Conservation (phyloP, 257 asterid genomes). For the Ilex aquifolium region DNA sequence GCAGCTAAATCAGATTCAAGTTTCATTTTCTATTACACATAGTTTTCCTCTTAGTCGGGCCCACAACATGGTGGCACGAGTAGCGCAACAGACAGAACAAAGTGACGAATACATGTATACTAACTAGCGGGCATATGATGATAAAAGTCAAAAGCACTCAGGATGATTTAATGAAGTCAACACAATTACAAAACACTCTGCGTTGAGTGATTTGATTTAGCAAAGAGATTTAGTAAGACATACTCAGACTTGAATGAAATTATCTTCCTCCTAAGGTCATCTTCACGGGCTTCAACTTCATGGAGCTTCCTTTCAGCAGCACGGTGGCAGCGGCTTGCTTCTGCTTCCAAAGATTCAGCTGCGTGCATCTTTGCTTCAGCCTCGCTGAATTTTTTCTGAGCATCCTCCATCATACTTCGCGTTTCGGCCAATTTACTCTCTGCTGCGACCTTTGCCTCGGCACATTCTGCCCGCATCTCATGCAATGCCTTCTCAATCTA, state of each 20-base stretch:
- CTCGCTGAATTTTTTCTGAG: conserved; percentile 55
- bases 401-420: conserved; percentile 58
- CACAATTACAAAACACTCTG: too few relatives aligned
- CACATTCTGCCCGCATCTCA: conserved; percentile 92
- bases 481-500: conserved; percentile 94
- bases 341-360: conserved; percentile 83
- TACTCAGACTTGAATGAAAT: conserved; percentile 73
- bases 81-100: too few relatives aligned
- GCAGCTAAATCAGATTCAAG: too few relatives aligned
- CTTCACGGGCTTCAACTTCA: conserved; percentile 94
- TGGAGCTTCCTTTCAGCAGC: conserved; percentile 83
- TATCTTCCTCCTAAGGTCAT: conserved; percentile 77
- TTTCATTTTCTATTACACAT: too few relatives aligned
- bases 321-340: conserved; percentile 72
- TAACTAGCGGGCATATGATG: too few relatives aligned
- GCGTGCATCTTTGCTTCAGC: conserved; percentile 63
- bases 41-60: too few relatives aligned
- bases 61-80: too few relatives aligned
- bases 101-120: too few relatives aligned
- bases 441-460: conserved; percentile 80
- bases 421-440: conserved; percentile 72
- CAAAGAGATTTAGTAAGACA: conserved; percentile 22
- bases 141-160: too few relatives aligned
- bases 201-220: background rate
- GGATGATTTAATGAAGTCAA: too few relatives aligned